phyloP scores from a whole-genome alignment of 495 filamentous ascomycete genomes.

The Glutinoglossum americanum region DNA sequence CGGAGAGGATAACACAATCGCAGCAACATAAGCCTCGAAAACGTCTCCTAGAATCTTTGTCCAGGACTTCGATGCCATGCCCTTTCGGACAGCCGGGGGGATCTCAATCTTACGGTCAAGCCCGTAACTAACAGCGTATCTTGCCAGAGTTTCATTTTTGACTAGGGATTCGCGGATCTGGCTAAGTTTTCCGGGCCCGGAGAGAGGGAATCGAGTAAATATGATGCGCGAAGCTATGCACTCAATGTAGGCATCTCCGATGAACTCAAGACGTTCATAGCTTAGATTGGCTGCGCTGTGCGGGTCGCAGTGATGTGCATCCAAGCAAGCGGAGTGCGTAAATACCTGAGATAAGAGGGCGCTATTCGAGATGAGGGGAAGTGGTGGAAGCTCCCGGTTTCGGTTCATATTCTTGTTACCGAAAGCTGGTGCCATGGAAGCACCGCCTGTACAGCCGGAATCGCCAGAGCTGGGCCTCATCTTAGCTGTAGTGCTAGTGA shows the following conservation, averaged over 20 bases:
- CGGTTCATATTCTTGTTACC: not conserved
- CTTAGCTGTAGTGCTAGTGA: not conserved
- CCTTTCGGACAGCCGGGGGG: slow-evolving; percentile 19
- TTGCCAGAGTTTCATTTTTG: slow-evolving; percentile 54
- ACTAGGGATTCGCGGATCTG: slow-evolving; percentile 48
- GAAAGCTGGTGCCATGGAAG: not conserved
- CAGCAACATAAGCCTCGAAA: slow-evolving; percentile 76
- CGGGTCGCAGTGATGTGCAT: slow-evolving; percentile 4
- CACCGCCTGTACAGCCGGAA: not conserved
- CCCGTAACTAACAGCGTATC: slow-evolving; percentile 41
- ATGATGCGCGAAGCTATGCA: slow-evolving; percentile 26
- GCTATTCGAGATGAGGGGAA: slow-evolving; percentile 37
- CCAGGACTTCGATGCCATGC: slow-evolving; percentile 22
- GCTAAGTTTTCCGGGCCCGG: slow-evolving; percentile 35
- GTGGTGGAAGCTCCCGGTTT: slow-evolving; percentile 19
- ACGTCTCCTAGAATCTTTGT: slow-evolving; percentile 62
- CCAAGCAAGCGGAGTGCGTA: slow-evolving; percentile 35
- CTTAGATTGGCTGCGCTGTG: slow-evolving; percentile 9
- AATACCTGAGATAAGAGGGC: slow-evolving; percentile 39
- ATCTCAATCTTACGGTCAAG: slow-evolving; percentile 37
- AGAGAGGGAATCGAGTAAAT: slow-evolving; percentile 23
- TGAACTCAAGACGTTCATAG: slow-evolving; percentile 54
- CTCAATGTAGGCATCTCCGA: slow-evolving; percentile 58
- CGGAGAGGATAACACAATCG: slow-evolving; percentile 42
- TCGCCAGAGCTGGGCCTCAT: not conserved